phyloP scores from a whole-genome alignment of 352 stramenopile species.

The Globisporangium emineosum region DNA sequence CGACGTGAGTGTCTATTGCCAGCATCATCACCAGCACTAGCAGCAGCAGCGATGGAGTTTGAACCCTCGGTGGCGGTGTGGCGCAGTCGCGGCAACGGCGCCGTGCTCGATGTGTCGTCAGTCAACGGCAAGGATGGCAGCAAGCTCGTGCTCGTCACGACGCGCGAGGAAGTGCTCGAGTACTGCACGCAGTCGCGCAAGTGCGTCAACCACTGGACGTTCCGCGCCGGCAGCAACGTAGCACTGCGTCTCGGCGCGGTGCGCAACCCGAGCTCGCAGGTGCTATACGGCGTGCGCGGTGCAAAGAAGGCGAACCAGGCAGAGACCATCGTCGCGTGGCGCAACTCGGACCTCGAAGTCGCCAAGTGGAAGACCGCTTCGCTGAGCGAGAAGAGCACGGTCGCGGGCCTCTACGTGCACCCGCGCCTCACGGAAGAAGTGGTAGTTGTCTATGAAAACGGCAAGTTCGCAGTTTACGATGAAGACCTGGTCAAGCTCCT shows the following conservation, averaged over 20 bases:
- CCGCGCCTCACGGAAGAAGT: slow-evolving; percentile 57
- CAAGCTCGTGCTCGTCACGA: slow-evolving; percentile 64
- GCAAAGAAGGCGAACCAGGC: slow-evolving; percentile 46
- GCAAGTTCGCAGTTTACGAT: slow-evolving; percentile 53
- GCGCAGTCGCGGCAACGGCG: slow-evolving; percentile 51
- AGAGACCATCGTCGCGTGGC: slow-evolving; percentile 56
- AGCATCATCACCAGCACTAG: neutral
- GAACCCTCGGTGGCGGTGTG: slow-evolving; percentile 61
- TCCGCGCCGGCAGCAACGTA: slow-evolving; percentile 44
- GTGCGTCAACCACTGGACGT: slow-evolving; percentile 77
- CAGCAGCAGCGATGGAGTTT: slow-evolving; percentile 51
- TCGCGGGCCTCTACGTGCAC: slow-evolving; percentile 55
- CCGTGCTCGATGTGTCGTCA: slow-evolving; percentile 40
- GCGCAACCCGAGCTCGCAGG: slow-evolving; percentile 51
- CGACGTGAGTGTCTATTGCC: neutral
- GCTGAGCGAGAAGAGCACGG: slow-evolving; percentile 29
- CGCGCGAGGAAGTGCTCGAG: slow-evolving; percentile 62
- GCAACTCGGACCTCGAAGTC: slow-evolving; percentile 59
- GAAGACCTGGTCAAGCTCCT: slow-evolving; percentile 43
- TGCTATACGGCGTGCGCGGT: slow-evolving; percentile 55
- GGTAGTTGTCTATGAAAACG: slow-evolving; percentile 64
- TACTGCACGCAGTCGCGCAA: slow-evolving; percentile 59
- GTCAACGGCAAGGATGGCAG: slow-evolving; percentile 43
- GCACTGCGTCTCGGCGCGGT: slow-evolving; percentile 50
- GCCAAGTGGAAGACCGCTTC: slow-evolving; percentile 51